Base-by-base conservation (phyloP, 768 basidiomycete species). In the Lentinus tigrinus region DNA sequence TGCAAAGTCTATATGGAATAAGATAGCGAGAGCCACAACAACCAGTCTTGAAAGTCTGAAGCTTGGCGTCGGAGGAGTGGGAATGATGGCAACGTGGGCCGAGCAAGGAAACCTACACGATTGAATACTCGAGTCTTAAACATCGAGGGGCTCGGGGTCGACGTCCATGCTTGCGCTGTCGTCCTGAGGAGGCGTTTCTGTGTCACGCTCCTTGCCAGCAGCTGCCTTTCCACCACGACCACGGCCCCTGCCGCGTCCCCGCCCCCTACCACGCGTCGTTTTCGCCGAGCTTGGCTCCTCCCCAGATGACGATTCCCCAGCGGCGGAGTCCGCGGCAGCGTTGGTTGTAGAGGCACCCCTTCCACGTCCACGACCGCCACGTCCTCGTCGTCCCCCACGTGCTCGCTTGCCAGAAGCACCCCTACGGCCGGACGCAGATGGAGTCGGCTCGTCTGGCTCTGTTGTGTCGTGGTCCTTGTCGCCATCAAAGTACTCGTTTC, bases 401-500 rank as follows among this genome's bases (percentile, higher is more conserved):
- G 72, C 46, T 23, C 69, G 54, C 11, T 58, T 63, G 28, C 70
- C 62, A 5, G 68, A 36, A 9, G 62, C 31, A 55, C 58, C 43
- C 39, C 67, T 63, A 46, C 47, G 64, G 48, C 46, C 63, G 57
- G 21, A 61, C 56, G 21, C 73, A n/a, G 27, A 73, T 26, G 37
- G 58, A 19, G 43, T 46, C 21, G 50, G 58, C 19, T 56, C 47
- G 24, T 46, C 57, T 34, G 27, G 47, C 66, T 46, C 65, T 65
- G 37, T 79, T 76, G 55, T 55, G 57, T 91, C 90, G 19, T 82
- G 77, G 65, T 92, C 89, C 44, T 82, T 77, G 24, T 89, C 88
- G 5, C 82, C 85, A 44, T 91, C 89, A 67, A 80, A 94, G 61
- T 78, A 90, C 62, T 92, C 91, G 63, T 87, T 90, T 61, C 81